Percentiles rank a stretch among this genome's conserved stretches.
Conservation (phyloP, 129 eudicot species). For the Flaveria sonorensis region DNA sequence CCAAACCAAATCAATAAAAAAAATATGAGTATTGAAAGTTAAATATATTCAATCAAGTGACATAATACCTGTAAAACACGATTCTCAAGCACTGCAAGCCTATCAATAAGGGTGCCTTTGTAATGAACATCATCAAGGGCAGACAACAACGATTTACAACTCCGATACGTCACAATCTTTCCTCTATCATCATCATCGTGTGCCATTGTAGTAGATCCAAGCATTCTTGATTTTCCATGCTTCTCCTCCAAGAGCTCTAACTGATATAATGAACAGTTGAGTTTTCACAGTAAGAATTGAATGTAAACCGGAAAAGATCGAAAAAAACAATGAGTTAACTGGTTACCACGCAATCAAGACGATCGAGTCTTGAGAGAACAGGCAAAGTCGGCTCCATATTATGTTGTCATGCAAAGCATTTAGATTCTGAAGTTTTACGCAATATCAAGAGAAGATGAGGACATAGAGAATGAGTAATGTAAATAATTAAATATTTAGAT, state of each 20-base stretch:
- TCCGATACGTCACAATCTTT: not conserved
- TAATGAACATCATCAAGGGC: constrained; percentile 75
- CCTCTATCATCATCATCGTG: constrained; percentile 18
- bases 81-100: constrained; percentile 63
- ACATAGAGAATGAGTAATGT: constrained; percentile 1
- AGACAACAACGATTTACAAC: constrained; percentile 42
- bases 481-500: not conserved
- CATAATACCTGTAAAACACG: constrained; percentile 59
- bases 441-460: not conserved
- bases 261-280: constrained; percentile 38
- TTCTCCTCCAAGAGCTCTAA: constrained; percentile 67
- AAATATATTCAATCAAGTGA: not conserved
- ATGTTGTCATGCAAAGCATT: constrained; percentile 11
- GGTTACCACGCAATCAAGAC: constrained; percentile 72
- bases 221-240: constrained; percentile 42
- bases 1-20: not conserved
- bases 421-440: constrained; percentile 15
- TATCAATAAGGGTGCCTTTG: constrained; percentile 74
- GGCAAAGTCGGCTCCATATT: constrained; percentile 54
- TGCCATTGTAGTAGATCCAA: constrained; percentile 6
- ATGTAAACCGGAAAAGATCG: not conserved
- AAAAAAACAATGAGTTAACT: not conserved
- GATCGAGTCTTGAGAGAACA: constrained; percentile 69
- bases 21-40: not conserved
- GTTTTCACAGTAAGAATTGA: not conserved